These are phyloP conservation scores for Pichia membranifaciens DNA, from an alignment of 805 yeast species.

Conservation along the genomic window DNA sequence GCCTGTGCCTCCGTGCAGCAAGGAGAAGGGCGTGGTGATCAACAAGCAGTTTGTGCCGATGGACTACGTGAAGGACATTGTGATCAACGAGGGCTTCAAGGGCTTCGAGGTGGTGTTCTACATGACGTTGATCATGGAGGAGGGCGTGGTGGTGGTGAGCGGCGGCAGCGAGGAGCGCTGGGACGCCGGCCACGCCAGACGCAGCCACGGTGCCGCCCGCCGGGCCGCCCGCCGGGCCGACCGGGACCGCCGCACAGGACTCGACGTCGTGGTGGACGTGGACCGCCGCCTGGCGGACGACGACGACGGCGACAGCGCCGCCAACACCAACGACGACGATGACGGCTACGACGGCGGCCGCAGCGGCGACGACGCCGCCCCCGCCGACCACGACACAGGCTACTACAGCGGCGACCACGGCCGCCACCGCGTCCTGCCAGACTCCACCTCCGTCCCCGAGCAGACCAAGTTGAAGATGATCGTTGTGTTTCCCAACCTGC, in stretches of 20 bases:
- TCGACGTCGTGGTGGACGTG: too few relatives aligned
- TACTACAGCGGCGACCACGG: not conserved
- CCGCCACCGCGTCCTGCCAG: not conserved
- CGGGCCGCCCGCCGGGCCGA: too few relatives aligned
- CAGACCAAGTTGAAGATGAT: not conserved
- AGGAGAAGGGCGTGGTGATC: conserved; percentile 5
- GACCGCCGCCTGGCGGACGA: too few relatives aligned
- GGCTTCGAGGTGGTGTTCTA: conserved; percentile 63
- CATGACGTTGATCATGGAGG: conserved; percentile 51
- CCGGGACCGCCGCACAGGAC: too few relatives aligned
- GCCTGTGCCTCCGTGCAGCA: too few relatives aligned
- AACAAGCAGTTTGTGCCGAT: conserved; percentile 46
- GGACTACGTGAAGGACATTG: conserved; percentile 53
- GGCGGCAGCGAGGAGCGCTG: not conserved
- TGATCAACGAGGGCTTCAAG: conserved; percentile 71
- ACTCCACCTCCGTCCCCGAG: not conserved
- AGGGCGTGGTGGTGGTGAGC: conserved; percentile 9
- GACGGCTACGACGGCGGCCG: too few relatives aligned
- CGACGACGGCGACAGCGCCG: not conserved
- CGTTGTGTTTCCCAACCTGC: conserved; percentile 28
- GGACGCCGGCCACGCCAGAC: too few relatives aligned
- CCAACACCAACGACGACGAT: too few relatives aligned
- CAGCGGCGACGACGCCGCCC: too few relatives aligned
- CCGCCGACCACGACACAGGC: not conserved
- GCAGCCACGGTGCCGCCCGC: too few relatives aligned